A percentile compares a stretch with the other conserved stretches of the same genome.
phyloP scores from a whole-genome alignment of 1,284 basidiomycete species.

The Afroboletus lepidellus region DNA sequence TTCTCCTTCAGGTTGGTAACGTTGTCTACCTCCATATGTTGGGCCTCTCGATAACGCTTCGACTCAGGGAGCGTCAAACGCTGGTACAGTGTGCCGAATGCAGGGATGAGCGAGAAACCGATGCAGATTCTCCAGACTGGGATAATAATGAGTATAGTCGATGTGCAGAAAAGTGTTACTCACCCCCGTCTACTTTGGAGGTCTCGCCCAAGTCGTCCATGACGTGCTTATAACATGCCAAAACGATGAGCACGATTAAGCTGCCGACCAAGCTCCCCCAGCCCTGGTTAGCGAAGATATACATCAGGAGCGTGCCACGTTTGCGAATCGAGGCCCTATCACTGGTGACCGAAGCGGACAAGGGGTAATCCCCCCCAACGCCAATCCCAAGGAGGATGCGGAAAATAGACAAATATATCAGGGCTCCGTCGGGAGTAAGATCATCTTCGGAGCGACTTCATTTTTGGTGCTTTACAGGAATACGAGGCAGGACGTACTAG shows the following conservation, averaged over 20 bases:
- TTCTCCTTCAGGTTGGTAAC: constrained; percentile 36
- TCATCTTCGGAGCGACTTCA: constrained; percentile 26
- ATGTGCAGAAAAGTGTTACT: constrained; percentile 11
- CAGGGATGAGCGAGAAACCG: constrained; percentile 55
- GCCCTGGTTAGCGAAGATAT: constrained; percentile 76
- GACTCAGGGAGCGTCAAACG: constrained; percentile 75
- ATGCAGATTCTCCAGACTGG: constrained; percentile 51
- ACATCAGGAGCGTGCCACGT: constrained; percentile 71
- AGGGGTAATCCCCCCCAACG: constrained; percentile 83
- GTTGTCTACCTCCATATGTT: constrained; percentile 33
- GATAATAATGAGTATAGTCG: constrained; percentile 24
- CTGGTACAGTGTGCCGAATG: constrained; percentile 64
- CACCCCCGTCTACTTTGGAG: constrained; percentile 66
- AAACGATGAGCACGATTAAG: constrained; percentile 66
- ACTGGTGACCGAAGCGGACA: constrained; percentile 69
- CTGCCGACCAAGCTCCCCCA: constrained; percentile 72
- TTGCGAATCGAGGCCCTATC: constrained; percentile 70
- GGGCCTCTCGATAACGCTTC: constrained; percentile 50
- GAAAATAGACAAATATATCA: constrained; percentile 64
- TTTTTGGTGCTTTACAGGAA: neutral
- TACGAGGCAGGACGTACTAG: constrained; percentile 32
- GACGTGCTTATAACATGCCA: constrained; percentile 64
- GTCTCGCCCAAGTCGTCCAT: constrained; percentile 59
- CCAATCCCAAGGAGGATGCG: constrained; percentile 74
- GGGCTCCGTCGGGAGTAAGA: constrained; percentile 44